Conservation (phyloP, 352 stramenopile genomes). For the Phytophthora brassicae region DNA sequence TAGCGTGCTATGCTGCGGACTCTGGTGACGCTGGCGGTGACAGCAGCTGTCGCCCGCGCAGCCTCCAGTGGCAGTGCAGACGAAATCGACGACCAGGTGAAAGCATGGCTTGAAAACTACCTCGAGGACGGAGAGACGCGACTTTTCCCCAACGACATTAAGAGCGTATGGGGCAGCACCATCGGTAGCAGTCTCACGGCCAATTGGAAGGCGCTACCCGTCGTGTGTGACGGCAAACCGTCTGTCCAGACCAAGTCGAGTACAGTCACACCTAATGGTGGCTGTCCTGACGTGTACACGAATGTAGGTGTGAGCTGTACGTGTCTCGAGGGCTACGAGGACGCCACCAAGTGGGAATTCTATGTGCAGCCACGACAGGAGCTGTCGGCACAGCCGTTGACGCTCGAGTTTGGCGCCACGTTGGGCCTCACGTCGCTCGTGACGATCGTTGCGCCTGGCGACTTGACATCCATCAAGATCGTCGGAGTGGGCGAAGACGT, state of each 20-base stretch:
- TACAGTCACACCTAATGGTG: constrained; percentile 43
- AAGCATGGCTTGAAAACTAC: constrained; percentile 56
- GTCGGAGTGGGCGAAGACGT: constrained; percentile 27
- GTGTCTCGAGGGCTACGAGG: constrained; percentile 47
- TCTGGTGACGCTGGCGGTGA: constrained; percentile 9
- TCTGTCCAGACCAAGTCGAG: constrained; percentile 51
- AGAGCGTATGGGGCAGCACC: constrained; percentile 47
- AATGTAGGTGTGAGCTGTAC: constrained; percentile 54
- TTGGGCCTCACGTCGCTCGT: constrained; percentile 49
- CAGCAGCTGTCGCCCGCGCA: neutral
- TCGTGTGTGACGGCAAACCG: constrained; percentile 49
- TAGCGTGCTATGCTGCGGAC: constrained; percentile 11
- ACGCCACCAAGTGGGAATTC: constrained; percentile 46
- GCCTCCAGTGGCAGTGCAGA: constrained; percentile 13
- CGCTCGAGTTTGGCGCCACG: constrained; percentile 35
- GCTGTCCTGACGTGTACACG: constrained; percentile 48
- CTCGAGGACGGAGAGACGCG: constrained; percentile 54
- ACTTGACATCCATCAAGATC: constrained; percentile 37
- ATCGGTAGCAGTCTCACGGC: constrained; percentile 51
- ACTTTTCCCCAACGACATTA: constrained; percentile 62
- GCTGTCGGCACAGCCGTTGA: constrained; percentile 35
- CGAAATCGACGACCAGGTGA: constrained; percentile 43
- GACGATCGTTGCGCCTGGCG: constrained; percentile 44
- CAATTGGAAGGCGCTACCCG: constrained; percentile 54
- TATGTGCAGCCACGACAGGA: constrained; percentile 30